Conservation (phyloP, 805 yeast species). For the Brettanomyces sp. region DNA sequence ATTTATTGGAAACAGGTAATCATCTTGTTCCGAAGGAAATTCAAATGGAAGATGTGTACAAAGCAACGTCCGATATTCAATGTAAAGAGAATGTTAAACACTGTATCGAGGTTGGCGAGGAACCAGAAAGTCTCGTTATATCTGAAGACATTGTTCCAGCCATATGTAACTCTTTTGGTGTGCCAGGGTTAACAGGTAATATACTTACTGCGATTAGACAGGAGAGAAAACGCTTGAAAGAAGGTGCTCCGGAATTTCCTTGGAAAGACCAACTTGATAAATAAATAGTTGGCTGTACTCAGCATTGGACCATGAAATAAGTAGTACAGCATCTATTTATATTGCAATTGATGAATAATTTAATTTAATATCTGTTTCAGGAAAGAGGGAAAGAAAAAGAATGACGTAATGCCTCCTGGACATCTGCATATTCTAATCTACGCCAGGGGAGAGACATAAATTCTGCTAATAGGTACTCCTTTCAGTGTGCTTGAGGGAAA, state of each 20-base stretch:
- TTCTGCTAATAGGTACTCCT: too few relatives aligned
- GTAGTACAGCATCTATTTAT: too few relatives aligned
- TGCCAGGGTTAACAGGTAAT: conserved; percentile 34
- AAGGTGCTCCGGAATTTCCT: background rate
- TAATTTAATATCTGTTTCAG: too few relatives aligned
- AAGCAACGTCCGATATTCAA: conserved; percentile 14
- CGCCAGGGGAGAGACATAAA: too few relatives aligned
- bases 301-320: too few relatives aligned
- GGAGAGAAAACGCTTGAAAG: conserved; percentile 26
- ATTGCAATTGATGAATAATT: too few relatives aligned
- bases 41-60: conserved; percentile 22
- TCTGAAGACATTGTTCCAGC: conserved; percentile 36
- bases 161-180: conserved; percentile 35
- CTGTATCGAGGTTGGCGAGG: conserved; percentile 19
- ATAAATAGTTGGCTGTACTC: too few relatives aligned
- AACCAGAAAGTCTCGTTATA: conserved; percentile 30
- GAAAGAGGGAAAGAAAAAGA: too few relatives aligned
- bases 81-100: conserved; percentile 12
- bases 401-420: too few relatives aligned
- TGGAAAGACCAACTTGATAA: background rate
- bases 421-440: too few relatives aligned
- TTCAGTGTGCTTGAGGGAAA: too few relatives aligned
- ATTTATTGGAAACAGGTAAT: conserved; percentile 31
- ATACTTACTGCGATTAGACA: conserved; percentile 45
- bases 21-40: conserved; percentile 29